Base-by-base conservation (phyloP, 495 filamentous ascomycete species). In the Penicillium daleae region DNA sequence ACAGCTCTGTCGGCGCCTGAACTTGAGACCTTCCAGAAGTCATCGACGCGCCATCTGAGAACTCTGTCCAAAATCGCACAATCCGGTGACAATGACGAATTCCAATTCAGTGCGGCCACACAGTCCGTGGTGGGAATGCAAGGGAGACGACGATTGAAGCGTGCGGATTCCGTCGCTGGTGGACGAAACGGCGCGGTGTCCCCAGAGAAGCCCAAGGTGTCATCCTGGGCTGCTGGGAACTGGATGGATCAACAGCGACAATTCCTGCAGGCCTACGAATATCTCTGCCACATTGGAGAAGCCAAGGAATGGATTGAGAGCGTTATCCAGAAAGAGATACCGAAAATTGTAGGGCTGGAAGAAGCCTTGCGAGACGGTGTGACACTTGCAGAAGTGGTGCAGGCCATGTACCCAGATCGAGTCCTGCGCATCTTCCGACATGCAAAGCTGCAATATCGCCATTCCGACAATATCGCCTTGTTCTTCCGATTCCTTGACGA, bases 161-260 rank as follows among this genome's bases (percentile, higher is more conserved):
- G 92, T 59, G 85, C 86, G 12, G 88, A 86, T 56, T 88, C 85
- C 10, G 79, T 79, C 64, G 82, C 68, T 65, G 37, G 54, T 42
- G 80, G 64, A 78, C 80, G 64, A 61, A 76, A 55, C 61, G 78
- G 74, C 44, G 68, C 79, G 8, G 72, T 72, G 60, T 78, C 78
- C 6, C 74, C 74, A 26, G 82, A 79, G 57, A 85, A 82, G 76
- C 69, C 76, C 66, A 70, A 81, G 74, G 74, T 76, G 71, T 72
- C 87, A 78, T 79, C 88, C 56, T 97, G 92, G 89, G 89, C 88
- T 57, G 91, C 89, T 19, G 86, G 91, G 46, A 97, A 92, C 68
- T 98, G 95, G 96, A 98, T 99, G 93, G 96, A 99, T 73, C 92
- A 95, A 72, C 92, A 97, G 72, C 85, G 96, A 53, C 93, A 98